These are phyloP conservation scores for Fusarium nygamai DNA, from an alignment of 2,329 filamentous ascomycete genomes.

Conservation along the genomic window DNA sequence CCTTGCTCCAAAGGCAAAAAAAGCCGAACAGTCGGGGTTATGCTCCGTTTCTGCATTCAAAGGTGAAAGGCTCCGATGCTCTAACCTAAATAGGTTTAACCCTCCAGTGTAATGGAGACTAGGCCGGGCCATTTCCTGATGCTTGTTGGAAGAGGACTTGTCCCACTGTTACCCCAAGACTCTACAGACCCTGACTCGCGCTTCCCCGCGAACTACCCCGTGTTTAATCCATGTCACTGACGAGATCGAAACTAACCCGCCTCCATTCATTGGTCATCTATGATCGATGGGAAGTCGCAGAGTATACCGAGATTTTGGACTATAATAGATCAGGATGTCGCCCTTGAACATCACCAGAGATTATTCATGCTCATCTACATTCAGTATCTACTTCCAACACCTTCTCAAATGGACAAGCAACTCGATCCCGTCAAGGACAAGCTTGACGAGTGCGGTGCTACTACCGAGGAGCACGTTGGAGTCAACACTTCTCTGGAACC, in stretches of 20 bases:
- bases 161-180: background rate
- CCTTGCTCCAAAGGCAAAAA: background rate
- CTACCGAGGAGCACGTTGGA: background rate
- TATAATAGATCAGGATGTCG: background rate
- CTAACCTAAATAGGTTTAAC: background rate
- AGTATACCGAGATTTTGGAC: background rate
- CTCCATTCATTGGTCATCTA: background rate
- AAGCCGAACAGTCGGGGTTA: background rate
- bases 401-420: background rate
- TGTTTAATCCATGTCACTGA: background rate
- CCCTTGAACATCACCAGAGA: background rate
- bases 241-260: background rate
- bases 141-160: background rate
- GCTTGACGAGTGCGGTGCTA: background rate
- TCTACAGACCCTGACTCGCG: background rate
- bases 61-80: background rate
- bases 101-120: rapidly evolving
- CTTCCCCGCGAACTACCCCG: background rate
- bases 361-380: background rate
- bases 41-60: background rate
- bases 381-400: too few species aligned
- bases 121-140: background rate
- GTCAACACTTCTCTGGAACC: background rate
- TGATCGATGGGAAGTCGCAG: background rate
- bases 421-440: background rate